Evolutionary conservation across 2,329 filamentous ascomycete genomes (phyloP), one percentile per base, ranked within the genome.

Genomic region (Diaporthe aspalathi): DNA sequence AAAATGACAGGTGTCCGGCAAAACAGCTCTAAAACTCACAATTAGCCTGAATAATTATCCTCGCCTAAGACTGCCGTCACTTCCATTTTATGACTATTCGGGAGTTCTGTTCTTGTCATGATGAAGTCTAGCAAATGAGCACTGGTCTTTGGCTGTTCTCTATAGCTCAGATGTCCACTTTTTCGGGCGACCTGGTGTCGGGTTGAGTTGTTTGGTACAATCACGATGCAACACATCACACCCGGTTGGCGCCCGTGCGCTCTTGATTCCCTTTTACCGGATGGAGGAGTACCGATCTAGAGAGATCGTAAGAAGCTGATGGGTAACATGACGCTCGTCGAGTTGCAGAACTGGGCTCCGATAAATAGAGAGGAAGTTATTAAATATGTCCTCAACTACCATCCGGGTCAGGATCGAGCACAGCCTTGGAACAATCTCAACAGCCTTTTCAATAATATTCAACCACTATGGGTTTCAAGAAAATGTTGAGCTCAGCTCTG

Each of bases 31-130:
- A 35, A 5, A 29, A 5, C 27, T 22, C 27, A 22, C 8, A 63
- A 63, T 49, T 63, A 63, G 57, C 57, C 57, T 63, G 57, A 63
- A 63, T 63, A 17, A 20, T 63, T 35, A 63, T 43, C 57, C 57
- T 32, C 27, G 16, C 45, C 27, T 35, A 24, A 24, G 32, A 16
- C 35, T 29, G 29, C 43, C 27, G 43, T 63, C 27, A 35, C 40
- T 17, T n/a, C 32, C 32, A 5, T 35, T 35, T 49, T 9, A 49
- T 35, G 11, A 49, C 1, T 6, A 22, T 22, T 22, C 27, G 20
- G 27, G 35, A 63, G 20, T 7, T 1, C 22, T 27, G 32, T 62
- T 17, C 20, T 63, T 49, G 29, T 35, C 16, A 22, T n/a, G 16
- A 24, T 47, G 27, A 49, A 49, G 5, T 35, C 17, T 24, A n/a